Evolutionary conservation across 2,329 filamentous ascomycete species (phyloP).

Genomic region (Pseudogymnoascus sp.): DNA sequence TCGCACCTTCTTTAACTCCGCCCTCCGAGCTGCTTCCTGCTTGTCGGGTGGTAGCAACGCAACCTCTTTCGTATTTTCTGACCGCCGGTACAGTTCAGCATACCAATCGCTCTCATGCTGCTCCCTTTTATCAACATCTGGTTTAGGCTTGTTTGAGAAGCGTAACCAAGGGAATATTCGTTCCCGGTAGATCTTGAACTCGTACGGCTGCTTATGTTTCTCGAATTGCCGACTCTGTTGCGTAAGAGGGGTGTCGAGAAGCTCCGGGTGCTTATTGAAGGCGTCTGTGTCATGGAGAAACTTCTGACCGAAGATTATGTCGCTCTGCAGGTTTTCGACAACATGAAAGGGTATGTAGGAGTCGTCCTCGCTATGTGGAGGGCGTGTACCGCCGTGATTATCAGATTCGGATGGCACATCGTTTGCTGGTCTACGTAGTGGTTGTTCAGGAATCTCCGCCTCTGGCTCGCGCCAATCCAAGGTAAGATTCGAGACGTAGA

Average conservation of each 20-base stretch:
- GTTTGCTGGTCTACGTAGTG: background rate
- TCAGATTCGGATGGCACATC: background rate
- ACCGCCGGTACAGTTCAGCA: background rate
- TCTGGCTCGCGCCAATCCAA: background rate
- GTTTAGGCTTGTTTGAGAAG: background rate
- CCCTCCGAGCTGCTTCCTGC: background rate
- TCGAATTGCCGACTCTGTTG: background rate
- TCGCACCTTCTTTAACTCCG: background rate
- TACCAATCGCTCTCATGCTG: background rate
- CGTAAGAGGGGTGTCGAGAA: background rate
- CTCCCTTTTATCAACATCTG: background rate
- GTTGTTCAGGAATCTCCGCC: background rate
- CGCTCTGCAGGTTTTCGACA: background rate
- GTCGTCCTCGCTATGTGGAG: background rate
- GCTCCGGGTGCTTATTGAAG: background rate
- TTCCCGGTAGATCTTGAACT: background rate
- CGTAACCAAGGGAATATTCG: background rate
- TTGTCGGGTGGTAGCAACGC: background rate
- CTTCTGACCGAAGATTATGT: background rate
- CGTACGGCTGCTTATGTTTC: background rate
- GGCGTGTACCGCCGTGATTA: background rate
- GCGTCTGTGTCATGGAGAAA: background rate
- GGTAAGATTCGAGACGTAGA: slow-evolving; percentile 8
- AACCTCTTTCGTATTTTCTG: background rate
- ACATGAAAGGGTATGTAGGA: background rate